These are phyloP conservation scores for Articulospora tetracladia DNA, from an alignment of 495 filamentous ascomycete genomes.

Conservation along the genomic window DNA sequence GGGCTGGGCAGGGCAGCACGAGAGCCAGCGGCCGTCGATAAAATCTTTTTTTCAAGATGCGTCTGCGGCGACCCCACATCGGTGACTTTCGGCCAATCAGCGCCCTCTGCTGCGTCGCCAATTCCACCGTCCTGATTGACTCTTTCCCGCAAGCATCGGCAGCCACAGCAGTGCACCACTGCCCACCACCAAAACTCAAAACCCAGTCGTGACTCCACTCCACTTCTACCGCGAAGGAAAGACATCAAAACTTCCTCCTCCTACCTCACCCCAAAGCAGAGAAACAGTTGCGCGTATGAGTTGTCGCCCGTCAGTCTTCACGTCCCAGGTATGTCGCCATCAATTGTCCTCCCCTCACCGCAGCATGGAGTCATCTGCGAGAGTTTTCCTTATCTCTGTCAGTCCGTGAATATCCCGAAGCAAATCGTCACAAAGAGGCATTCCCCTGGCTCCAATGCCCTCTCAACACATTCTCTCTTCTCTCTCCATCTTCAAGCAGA, in stretches of 20 bases:
- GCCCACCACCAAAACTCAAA: background rate
- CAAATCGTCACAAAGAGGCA: background rate
- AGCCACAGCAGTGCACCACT: background rate
- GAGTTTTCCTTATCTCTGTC: background rate
- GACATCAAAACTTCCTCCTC: slow-evolving; percentile 14
- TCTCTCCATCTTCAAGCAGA: background rate
- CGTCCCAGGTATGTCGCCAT: slow-evolving; percentile 76
- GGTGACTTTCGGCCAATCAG: slow-evolving; percentile 2
- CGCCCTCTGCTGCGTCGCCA: background rate
- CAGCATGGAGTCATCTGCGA: slow-evolving; percentile 14
- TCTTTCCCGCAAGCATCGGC: background rate
- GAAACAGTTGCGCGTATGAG: slow-evolving; percentile 69
- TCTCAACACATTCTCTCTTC: background rate
- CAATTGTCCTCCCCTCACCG: slow-evolving; percentile 2
- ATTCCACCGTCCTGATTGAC: background rate
- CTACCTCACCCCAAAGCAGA: slow-evolving; percentile 9
- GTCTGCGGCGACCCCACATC: background rate
- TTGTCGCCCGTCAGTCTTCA: slow-evolving; percentile 89
- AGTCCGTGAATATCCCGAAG: background rate
- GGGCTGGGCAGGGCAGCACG: background rate
- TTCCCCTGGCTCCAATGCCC: background rate
- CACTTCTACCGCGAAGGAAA: slow-evolving; percentile 3
- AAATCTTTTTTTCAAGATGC: slow-evolving; percentile 4
- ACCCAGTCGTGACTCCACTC: background rate
- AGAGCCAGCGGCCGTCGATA: background rate